Percentiles rank a stretch among this genome's conserved stretches.
Evolutionary conservation across 768 basidiomycete genomes (phyloP).

Genomic region (Calocera viscosa): DNA sequence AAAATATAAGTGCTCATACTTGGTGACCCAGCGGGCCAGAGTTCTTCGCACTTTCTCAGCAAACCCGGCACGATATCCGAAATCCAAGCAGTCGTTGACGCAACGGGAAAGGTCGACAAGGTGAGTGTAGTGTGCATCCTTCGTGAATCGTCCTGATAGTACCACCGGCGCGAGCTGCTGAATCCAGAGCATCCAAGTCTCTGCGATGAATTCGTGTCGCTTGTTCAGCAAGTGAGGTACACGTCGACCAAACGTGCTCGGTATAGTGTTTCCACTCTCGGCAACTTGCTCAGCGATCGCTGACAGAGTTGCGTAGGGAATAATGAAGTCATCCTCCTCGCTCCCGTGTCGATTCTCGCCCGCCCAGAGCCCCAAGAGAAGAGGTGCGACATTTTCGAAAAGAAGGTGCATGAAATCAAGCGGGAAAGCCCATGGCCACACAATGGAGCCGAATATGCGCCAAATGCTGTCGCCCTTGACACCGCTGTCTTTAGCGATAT

Average conservation of each 20-base stretch:
- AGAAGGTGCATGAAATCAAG: conserved; percentile 42
- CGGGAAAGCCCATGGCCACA: conserved; percentile 28
- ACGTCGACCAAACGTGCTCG: conserved; percentile 25
- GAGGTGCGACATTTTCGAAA: conserved; percentile 36
- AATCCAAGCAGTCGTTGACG: neutral
- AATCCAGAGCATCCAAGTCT: conserved; percentile 10
- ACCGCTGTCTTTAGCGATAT: conserved; percentile 26
- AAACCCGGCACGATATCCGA: neutral
- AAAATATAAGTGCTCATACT: conserved; percentile 25
- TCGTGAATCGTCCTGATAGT: neutral
- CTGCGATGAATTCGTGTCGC: neutral
- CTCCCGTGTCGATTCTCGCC: conserved; percentile 33
- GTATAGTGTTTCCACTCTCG: conserved; percentile 29
- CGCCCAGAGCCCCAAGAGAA: conserved; percentile 32
- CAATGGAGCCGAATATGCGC: conserved; percentile 16
- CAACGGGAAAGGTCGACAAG: neutral
- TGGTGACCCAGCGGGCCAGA: conserved; percentile 11
- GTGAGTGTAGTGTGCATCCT: neutral
- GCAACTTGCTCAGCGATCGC: conserved; percentile 30
- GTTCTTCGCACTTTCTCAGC: neutral
- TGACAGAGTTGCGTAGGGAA: conserved; percentile 30
- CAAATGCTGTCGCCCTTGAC: conserved; percentile 29
- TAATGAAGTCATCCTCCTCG: conserved; percentile 21
- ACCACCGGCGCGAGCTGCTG: conserved; percentile 10
- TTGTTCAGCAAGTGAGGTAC: conserved; percentile 6